phyloP scores from a whole-genome alignment of 352 stramenopile genomes.

The Pythium aquatile region DNA sequence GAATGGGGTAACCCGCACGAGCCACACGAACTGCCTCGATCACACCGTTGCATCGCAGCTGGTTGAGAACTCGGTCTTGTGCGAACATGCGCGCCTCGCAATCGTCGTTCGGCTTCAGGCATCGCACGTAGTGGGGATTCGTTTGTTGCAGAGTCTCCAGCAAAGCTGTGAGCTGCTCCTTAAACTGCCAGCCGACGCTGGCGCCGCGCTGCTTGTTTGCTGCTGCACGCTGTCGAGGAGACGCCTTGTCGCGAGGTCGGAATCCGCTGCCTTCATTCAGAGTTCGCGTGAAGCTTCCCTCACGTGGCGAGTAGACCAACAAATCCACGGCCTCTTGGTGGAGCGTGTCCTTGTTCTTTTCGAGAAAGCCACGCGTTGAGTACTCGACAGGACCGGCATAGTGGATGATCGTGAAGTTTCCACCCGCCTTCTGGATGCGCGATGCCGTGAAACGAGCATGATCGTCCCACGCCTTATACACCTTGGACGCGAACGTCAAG shows the following conservation, averaged over 20 bases:
- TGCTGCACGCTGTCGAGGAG: slow-evolving; percentile 49
- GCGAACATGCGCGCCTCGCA: slow-evolving; percentile 60
- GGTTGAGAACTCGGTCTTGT: slow-evolving; percentile 71
- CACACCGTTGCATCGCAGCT: slow-evolving; percentile 84
- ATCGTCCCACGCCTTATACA: slow-evolving; percentile 65
- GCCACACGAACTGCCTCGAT: slow-evolving; percentile 87
- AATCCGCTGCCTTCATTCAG: slow-evolving; percentile 67
- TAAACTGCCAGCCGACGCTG: slow-evolving; percentile 87
- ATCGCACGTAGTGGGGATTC: slow-evolving; percentile 87
- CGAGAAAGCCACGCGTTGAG: slow-evolving; percentile 66
- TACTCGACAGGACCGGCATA: slow-evolving; percentile 85
- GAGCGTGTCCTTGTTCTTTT: slow-evolving; percentile 88
- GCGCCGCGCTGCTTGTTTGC: slow-evolving; percentile 66
- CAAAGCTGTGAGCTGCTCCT: slow-evolving; percentile 74
- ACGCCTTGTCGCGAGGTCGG: slow-evolving; percentile 50
- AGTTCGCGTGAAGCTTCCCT: slow-evolving; percentile 72
- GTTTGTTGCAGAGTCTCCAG: slow-evolving; percentile 71
- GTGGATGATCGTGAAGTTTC: slow-evolving; percentile 77
- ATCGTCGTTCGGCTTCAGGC: slow-evolving; percentile 87
- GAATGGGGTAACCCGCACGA: slow-evolving; percentile 79
- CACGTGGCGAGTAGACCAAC: slow-evolving; percentile 62
- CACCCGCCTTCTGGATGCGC: slow-evolving; percentile 70
- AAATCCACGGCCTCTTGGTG: slow-evolving; percentile 83
- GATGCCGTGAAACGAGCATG: slow-evolving; percentile 70
- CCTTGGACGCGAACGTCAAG: slow-evolving; percentile 76